Evolutionary conservation across 345 rosid genomes (phyloP).

Genomic region (Sonneratia caseolaris): DNA sequence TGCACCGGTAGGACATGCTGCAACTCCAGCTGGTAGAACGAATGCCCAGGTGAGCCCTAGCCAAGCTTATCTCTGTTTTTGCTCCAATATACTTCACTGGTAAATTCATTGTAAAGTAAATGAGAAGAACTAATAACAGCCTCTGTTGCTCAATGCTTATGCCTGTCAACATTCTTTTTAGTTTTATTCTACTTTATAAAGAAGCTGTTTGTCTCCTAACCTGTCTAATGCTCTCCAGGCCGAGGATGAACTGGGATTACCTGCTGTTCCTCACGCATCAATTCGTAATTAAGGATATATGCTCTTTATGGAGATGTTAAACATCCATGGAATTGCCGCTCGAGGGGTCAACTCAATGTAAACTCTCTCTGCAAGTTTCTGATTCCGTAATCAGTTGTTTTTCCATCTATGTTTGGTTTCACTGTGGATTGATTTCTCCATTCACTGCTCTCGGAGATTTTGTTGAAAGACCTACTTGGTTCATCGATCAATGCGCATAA

Average conservation of each 20-base stretch:
- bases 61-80: neutral
- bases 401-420: neutral
- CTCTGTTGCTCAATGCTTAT: neutral
- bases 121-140: neutral
- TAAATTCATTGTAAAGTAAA: too few relatives aligned
- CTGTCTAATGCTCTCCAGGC: slow-evolving; percentile 39
- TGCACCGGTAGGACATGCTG: slow-evolving; percentile 56
- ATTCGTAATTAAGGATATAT: slow-evolving; percentile 39
- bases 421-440: neutral
- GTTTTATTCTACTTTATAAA: neutral
- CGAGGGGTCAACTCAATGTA: neutral
- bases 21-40: slow-evolving; percentile 28
- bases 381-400: neutral
- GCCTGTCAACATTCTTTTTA: neutral
- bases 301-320: neutral
- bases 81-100: too few relatives aligned
- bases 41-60: slow-evolving; percentile 47
- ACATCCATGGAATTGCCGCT: neutral
- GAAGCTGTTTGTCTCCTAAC: neutral
- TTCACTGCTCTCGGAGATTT: neutral
- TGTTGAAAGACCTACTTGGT: neutral
- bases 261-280: slow-evolving; percentile 81
- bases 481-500: neutral
- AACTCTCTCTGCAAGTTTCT: neutral
- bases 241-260: slow-evolving; percentile 80